These are phyloP conservation scores for Stagonosporopsis vannaccii DNA, from an alignment of 2,329 filamentous ascomycete genomes.

Conservation along the genomic window DNA sequence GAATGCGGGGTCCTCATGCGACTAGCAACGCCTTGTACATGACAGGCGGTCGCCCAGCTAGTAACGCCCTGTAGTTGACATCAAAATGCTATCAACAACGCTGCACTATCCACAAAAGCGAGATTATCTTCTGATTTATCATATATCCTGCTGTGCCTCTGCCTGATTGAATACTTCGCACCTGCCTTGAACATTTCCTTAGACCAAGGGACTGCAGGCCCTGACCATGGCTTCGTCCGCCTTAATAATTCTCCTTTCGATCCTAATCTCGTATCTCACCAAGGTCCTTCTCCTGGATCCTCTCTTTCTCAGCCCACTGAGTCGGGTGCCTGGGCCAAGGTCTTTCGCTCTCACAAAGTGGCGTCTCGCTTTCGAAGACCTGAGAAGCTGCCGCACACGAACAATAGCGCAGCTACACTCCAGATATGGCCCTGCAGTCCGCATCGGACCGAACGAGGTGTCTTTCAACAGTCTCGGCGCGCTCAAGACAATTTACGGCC, in stretches of 20 bases:
- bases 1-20: no score
- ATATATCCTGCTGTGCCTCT: no score
- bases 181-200: not conserved
- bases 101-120: no score
- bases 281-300: not conserved
- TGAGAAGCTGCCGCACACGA: not conserved
- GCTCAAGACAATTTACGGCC: not conserved
- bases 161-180: no score
- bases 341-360: not conserved
- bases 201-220: not conserved
- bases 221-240: not conserved
- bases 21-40: no score
- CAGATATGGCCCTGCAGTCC: not conserved
- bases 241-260: not conserved
- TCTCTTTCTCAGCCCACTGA: not conserved
- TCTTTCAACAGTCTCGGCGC: not conserved
- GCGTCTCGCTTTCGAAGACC: slow-evolving; percentile 1
- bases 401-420: slow-evolving; percentile 1
- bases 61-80: no score
- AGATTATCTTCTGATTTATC: no score
- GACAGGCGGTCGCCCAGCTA: no score
- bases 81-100: no score
- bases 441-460: slow-evolving; percentile 2
- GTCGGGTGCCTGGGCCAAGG: slow-evolving; percentile 1
- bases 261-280: not conserved